Conservation (phyloP, 176 grass and related monocot genomes). For the Eleusine coracana region DNA sequence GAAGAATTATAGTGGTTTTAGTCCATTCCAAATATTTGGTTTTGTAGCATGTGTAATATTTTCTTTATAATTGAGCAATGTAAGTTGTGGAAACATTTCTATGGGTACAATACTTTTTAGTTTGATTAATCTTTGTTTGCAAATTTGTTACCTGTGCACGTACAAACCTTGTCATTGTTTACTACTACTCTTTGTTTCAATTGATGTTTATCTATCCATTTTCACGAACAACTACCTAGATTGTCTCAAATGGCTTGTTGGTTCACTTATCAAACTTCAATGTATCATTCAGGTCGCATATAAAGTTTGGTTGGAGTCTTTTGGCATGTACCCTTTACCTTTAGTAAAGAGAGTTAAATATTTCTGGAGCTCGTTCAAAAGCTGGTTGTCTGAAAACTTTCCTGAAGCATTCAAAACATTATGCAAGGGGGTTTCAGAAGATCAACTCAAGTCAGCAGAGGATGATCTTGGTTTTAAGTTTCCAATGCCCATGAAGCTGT, state of each 20-base stretch:
- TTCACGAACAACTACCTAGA: neutral
- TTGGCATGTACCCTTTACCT: conserved; percentile 77
- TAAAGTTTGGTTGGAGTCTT: conserved; percentile 79
- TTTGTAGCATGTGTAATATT: conserved; percentile 10
- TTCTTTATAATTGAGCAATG: neutral
- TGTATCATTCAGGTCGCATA: conserved; percentile 71
- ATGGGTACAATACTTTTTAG: neutral
- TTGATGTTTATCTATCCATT: conserved; percentile 1
- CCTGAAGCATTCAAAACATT: conserved; percentile 78
- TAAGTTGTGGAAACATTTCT: neutral
- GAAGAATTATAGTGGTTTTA: neutral
- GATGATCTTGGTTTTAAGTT: conserved; percentile 69
- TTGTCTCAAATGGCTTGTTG: neutral
- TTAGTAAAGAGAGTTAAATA: conserved; percentile 86
- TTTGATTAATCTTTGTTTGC: neutral
- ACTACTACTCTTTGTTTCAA: neutral
- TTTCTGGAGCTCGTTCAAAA: conserved; percentile 76
- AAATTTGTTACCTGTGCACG: neutral
- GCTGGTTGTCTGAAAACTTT: conserved; percentile 81
- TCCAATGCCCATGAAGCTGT: conserved; percentile 75
- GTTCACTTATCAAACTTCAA: conserved; percentile 23
- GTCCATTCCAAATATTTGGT: neutral
- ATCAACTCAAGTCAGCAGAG: conserved; percentile 66
- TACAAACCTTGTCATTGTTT: conserved; percentile 6
- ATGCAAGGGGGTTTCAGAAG: conserved; percentile 74